Percentiles rank a stretch among this genome's conserved stretches.
Conservation (phyloP, 495 filamentous ascomycete genomes). For the Rostrohypoxylon terebratum region DNA sequence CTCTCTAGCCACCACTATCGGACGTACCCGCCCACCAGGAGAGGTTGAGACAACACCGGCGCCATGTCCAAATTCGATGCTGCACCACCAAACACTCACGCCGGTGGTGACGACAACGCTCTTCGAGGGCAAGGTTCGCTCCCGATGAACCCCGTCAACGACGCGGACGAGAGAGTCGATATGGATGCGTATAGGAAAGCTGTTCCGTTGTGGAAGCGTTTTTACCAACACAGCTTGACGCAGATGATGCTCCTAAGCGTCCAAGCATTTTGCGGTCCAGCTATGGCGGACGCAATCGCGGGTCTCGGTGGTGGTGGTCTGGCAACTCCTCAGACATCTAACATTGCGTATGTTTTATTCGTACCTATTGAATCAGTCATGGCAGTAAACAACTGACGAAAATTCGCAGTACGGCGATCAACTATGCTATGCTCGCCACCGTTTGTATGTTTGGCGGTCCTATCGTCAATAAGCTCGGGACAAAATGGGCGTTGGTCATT, state of each 20-base stretch:
- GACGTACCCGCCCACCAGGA: background rate
- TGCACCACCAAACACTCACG: slow-evolving; percentile 40
- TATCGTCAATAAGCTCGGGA: slow-evolving; percentile 59
- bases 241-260: slow-evolving; percentile 42
- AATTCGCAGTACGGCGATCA: slow-evolving; percentile 33
- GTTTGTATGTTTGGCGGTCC: slow-evolving; percentile 57
- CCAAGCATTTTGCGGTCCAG: slow-evolving; percentile 42
- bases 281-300: slow-evolving; percentile 41
- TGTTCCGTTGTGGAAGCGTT: slow-evolving; percentile 37
- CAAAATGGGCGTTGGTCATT: slow-evolving; percentile 60
- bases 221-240: slow-evolving; percentile 40
- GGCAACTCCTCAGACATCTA: slow-evolving; percentile 41
- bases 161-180: slow-evolving; percentile 36
- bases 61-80: slow-evolving; percentile 43
- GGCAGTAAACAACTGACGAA: background rate
- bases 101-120: slow-evolving; percentile 37
- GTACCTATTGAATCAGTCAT: background rate
- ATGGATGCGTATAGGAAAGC: slow-evolving; percentile 36
- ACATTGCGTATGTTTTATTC: slow-evolving; percentile 38
- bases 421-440: slow-evolving; percentile 41
- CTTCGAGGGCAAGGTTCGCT: slow-evolving; percentile 35
- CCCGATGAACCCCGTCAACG: slow-evolving; percentile 33
- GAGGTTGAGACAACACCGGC: slow-evolving; percentile 1
- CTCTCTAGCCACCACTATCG: background rate
- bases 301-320: slow-evolving; percentile 39